phyloP scores from a whole-genome alignment of 352 stramenopile genomes.

The Phytophthora sp. region DNA sequence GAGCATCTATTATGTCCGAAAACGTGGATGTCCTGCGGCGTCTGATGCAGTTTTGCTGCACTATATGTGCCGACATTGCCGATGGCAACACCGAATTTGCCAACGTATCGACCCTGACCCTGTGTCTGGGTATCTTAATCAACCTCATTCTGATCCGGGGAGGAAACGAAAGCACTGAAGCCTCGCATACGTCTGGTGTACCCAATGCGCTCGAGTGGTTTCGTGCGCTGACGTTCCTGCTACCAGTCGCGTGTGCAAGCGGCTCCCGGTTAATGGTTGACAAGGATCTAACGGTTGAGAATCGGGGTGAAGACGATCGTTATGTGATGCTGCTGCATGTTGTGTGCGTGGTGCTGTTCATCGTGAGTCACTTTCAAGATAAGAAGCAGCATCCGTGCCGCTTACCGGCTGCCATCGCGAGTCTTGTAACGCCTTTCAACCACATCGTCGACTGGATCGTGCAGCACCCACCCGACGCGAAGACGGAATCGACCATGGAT shows the following conservation, averaged over 20 bases:
- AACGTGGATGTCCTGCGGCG: constrained; percentile 65
- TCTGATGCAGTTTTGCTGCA: constrained; percentile 80
- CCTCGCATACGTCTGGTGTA: constrained; percentile 31
- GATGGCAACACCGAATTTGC: constrained; percentile 49
- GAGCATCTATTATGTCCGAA: constrained; percentile 61
- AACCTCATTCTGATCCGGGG: constrained; percentile 78
- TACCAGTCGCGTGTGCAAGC: constrained; percentile 78
- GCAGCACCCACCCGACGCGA: constrained; percentile 56
- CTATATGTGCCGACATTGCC: constrained; percentile 64
- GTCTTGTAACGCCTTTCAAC: constrained; percentile 67
- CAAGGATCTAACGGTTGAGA: constrained; percentile 48
- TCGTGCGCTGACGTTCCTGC: constrained; percentile 68
- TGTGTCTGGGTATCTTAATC: constrained; percentile 79
- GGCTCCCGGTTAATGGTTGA: constrained; percentile 56
- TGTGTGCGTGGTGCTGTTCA: constrained; percentile 72
- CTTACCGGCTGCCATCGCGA: constrained; percentile 41
- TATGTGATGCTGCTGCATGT: constrained; percentile 84
- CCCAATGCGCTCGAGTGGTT: constrained; percentile 74
- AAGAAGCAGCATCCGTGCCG: constrained; percentile 45
- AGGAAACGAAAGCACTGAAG: constrained; percentile 28
- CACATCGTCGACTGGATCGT: constrained; percentile 60
- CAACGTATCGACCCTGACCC: constrained; percentile 71
- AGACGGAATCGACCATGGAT: constrained; percentile 60
- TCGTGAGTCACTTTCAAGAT: constrained; percentile 63
- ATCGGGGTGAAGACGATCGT: constrained; percentile 73